A percentile compares a stretch with the other conserved stretches of the same genome.
These are phyloP conservation scores for Falciphora oryzae DNA, from an alignment of 2,329 filamentous ascomycete species.

Conservation along the genomic window DNA sequence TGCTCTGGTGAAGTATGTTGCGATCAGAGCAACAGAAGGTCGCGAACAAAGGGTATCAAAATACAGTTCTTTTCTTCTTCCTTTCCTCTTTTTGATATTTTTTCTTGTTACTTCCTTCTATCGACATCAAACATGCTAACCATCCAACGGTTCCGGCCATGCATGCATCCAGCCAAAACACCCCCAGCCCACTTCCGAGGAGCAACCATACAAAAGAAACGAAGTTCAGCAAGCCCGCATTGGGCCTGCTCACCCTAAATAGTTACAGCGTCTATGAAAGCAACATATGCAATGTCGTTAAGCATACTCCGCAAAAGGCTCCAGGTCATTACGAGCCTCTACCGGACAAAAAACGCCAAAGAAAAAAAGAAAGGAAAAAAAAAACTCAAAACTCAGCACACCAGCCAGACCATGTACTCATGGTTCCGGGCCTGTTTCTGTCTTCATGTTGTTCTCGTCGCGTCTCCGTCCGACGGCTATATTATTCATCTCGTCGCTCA, in stretches of 20 bases:
- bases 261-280: background rate
- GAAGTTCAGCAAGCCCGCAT: background rate
- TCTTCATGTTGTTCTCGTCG: too few species aligned
- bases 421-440: too few species aligned
- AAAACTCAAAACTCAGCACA: background rate
- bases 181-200: too few species aligned
- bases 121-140: background rate
- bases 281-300: background rate
- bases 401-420: background rate
- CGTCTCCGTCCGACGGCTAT: too few species aligned
- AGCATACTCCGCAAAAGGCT: background rate
- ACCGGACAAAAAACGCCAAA: background rate
- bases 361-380: too few species aligned
- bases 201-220: background rate
- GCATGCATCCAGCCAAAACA: background rate
- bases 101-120: background rate
- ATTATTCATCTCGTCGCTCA: background rate
- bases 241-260: background rate
- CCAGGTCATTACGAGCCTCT: background rate
- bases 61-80: background rate
- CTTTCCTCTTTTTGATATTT: background rate
- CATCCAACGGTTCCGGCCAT: background rate
- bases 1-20: too few species aligned
- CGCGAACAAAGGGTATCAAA: too few species aligned
- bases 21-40: too few species aligned